Percentiles rank a stretch among this genome's conserved stretches.
phyloP scores from a whole-genome alignment of 305 asterid genomes.

The Solanum chacoense region DNA sequence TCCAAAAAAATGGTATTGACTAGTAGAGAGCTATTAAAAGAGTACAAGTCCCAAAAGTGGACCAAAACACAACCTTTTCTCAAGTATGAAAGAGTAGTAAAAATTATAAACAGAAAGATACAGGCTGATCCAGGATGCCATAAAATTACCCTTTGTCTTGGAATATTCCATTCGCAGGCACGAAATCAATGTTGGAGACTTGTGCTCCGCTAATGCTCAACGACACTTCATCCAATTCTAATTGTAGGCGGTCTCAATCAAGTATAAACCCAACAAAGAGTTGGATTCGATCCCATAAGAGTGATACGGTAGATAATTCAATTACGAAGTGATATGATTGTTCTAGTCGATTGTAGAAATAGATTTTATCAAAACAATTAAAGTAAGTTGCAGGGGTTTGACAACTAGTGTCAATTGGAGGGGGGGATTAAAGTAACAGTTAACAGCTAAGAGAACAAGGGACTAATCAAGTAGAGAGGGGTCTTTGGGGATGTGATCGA shows the following conservation, averaged over 20 bases:
- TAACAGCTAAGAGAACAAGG: neutral
- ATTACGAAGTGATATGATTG: neutral
- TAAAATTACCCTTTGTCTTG: neutral
- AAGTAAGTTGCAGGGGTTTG: neutral
- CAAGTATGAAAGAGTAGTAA: neutral
- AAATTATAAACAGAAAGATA: too few relatives aligned
- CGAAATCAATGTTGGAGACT: neutral
- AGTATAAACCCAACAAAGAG: neutral
- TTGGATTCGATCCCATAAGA: too few relatives aligned
- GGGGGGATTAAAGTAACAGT: too few relatives aligned
- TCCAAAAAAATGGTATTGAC: neutral
- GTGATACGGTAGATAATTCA: neutral
- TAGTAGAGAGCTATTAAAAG: neutral
- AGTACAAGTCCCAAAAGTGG: neutral
- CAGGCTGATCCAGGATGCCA: neutral
- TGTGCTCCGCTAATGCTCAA: neutral
- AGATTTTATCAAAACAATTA: too few relatives aligned
- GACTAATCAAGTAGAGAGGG: neutral
- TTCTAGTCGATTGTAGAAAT: neutral
- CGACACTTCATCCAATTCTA: neutral
- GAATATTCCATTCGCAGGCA: neutral
- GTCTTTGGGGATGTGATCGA: neutral
- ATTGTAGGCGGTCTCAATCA: neutral
- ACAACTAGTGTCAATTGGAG: neutral
- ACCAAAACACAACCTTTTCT: neutral